Percentiles rank a stretch among this genome's conserved stretches.
Conservation (phyloP, 2,329 filamentous ascomycete species). For the Colletotrichum gigasporum region DNA sequence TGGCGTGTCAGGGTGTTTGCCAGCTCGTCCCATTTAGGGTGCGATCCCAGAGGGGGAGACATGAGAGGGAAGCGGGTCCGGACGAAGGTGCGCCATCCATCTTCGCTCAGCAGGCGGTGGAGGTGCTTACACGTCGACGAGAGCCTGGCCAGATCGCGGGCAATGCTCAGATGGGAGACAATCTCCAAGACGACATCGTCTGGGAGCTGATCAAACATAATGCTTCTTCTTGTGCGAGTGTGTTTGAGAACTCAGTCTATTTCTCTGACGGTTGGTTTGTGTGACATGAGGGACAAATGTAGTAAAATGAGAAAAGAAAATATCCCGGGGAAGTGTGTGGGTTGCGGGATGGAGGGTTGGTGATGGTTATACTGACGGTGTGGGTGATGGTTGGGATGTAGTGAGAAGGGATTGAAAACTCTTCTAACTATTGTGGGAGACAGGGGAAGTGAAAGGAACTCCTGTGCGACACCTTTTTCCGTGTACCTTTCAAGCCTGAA, state of each 20-base stretch:
- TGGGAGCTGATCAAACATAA: slow-evolving; percentile 52
- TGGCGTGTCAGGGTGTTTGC: slow-evolving; percentile 60
- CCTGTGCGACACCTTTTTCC: neutral
- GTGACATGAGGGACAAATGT: slow-evolving; percentile 5
- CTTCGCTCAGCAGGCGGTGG: slow-evolving; percentile 47
- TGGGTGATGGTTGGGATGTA: neutral
- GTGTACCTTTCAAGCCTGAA: neutral
- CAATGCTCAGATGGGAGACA: slow-evolving; percentile 56
- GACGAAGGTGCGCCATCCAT: slow-evolving; percentile 62
- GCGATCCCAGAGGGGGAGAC: slow-evolving; percentile 39
- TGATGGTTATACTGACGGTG: slow-evolving; percentile 10
- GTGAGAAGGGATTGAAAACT: slow-evolving; percentile 9
- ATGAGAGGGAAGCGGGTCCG: slow-evolving; percentile 54
- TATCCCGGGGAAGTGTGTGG: neutral
- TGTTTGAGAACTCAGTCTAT: slow-evolving; percentile 17
- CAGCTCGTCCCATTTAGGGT: slow-evolving; percentile 45
- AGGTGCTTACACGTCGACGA: slow-evolving; percentile 49
- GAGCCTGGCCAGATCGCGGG: slow-evolving; percentile 56
- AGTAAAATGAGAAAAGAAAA: neutral
- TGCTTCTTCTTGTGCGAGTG: neutral
- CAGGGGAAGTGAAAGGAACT: neutral
- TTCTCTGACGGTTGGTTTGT: slow-evolving; percentile 7
- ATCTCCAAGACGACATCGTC: slow-evolving; percentile 61
- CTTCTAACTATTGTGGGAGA: neutral
- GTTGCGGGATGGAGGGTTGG: neutral